Conservation (phyloP, 768 basidiomycete genomes). For the Russula olivacea region DNA sequence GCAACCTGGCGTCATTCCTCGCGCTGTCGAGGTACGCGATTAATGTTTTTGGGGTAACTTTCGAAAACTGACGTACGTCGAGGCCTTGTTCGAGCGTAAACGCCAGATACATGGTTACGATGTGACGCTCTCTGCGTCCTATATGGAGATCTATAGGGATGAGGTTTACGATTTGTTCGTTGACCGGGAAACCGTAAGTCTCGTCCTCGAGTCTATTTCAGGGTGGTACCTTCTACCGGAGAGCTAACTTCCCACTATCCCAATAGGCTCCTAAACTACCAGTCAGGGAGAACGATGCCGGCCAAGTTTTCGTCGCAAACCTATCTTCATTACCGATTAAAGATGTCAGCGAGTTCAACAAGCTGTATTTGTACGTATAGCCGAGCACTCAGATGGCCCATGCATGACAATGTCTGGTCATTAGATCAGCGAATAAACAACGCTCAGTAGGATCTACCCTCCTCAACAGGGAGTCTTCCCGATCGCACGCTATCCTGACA, state of each 20-base stretch:
- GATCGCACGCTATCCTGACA: constrained; percentile 83
- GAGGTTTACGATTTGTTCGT: constrained; percentile 86
- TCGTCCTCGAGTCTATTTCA: neutral
- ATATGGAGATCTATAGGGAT: constrained; percentile 91
- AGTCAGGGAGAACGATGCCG: constrained; percentile 46
- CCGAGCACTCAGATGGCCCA: neutral
- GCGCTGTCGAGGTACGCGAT: constrained; percentile 60
- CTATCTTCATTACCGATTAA: constrained; percentile 37
- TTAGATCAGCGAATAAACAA: constrained; percentile 62
- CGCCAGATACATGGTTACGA: constrained; percentile 30
- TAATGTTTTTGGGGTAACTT: neutral
- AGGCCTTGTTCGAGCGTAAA: constrained; percentile 21
- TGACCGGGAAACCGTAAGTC: constrained; percentile 55
- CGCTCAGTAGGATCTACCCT: constrained; percentile 85
- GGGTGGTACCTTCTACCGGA: neutral
- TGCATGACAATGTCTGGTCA: neutral
- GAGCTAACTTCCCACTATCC: neutral
- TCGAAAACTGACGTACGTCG: neutral
- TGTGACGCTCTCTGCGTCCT: constrained; percentile 54
- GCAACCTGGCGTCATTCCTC: constrained; percentile 82
- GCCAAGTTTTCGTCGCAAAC: constrained; percentile 52
- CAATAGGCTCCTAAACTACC: constrained; percentile 48
- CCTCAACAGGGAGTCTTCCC: constrained; percentile 77
- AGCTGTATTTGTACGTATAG: constrained; percentile 40
- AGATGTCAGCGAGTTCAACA: constrained; percentile 44